These are phyloP conservation scores for Aspergillus novoparasiticus DNA, from an alignment of 2,329 filamentous ascomycete species.

Conservation along the genomic window DNA sequence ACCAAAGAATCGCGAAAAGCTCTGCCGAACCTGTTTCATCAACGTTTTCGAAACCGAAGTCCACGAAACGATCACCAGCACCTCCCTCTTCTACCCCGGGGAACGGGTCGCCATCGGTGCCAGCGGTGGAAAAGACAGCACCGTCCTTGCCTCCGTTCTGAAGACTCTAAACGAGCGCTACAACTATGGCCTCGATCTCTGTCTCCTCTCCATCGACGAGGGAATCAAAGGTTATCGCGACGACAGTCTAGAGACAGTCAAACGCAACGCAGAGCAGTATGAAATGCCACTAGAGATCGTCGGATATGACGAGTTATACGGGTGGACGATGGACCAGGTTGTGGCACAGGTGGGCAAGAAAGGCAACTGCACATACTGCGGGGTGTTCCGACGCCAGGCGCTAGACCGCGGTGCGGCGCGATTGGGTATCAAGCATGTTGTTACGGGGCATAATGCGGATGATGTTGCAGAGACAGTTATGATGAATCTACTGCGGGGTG, in stretches of 20 bases:
- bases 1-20: conserved; percentile 90
- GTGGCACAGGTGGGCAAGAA: conserved; percentile 96
- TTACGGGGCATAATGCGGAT: conserved; percentile 97
- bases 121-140: conserved; percentile 96
- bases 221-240: conserved; percentile 97
- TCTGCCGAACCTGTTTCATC: conserved; percentile 90
- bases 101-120: conserved; percentile 93
- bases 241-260: conserved; percentile 93
- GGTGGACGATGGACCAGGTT: conserved; percentile 99
- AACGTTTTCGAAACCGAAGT: conserved; percentile 87
- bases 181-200: conserved; percentile 80
- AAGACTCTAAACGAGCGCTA: conserved; percentile 93
- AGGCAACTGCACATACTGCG: conserved; percentile 98
- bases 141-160: conserved; percentile 88
- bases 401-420: conserved; percentile 88
- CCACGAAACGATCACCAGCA: conserved; percentile 85
- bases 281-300: conserved; percentile 89
- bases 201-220: conserved; percentile 91
- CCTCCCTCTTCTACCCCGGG: conserved; percentile 77
- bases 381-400: conserved; percentile 91
- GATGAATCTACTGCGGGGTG: conserved; percentile 93
- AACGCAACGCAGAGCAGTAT: conserved; percentile 88
- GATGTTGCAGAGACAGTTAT: conserved; percentile 96
- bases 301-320: conserved; percentile 90
- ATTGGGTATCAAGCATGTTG: conserved; percentile 85